Conservation (phyloP, 495 filamentous ascomycete genomes). For the Penicillium goetzii region DNA sequence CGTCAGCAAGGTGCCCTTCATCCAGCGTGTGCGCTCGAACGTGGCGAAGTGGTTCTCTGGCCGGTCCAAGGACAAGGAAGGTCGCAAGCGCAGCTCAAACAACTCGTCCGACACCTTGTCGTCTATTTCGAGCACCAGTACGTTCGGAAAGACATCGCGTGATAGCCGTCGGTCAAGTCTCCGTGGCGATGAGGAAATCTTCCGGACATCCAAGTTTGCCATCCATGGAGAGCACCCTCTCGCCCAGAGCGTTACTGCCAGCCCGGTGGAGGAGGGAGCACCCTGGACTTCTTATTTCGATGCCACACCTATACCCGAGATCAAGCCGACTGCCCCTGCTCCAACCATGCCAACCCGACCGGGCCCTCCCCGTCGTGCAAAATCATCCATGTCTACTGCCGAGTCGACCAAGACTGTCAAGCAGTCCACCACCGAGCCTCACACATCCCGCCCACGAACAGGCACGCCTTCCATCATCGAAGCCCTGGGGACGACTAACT, state of each 20-base stretch:
- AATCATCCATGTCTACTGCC: slow-evolving; percentile 63
- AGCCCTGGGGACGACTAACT: slow-evolving; percentile 48
- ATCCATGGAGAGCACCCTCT: slow-evolving; percentile 72
- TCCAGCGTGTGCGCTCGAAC: slow-evolving; percentile 66
- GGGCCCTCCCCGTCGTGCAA: slow-evolving; percentile 51
- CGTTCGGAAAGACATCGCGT: slow-evolving; percentile 40
- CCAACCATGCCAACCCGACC: slow-evolving; percentile 48
- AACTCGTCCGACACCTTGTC: slow-evolving; percentile 43
- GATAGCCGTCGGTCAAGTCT: slow-evolving; percentile 69
- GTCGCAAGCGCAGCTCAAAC: slow-evolving; percentile 49
- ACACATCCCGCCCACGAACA: slow-evolving; percentile 43
- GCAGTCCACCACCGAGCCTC: slow-evolving; percentile 38
- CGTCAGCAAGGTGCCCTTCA: slow-evolving; percentile 83
- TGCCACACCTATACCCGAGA: slow-evolving; percentile 25
- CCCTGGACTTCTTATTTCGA: slow-evolving; percentile 49
- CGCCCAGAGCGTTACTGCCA: slow-evolving; percentile 79
- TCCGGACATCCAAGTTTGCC: slow-evolving; percentile 43
- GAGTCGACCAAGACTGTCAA: slow-evolving; percentile 65
- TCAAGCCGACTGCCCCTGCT: slow-evolving; percentile 36
- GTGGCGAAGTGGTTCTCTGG: slow-evolving; percentile 64
- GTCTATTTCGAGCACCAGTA: slow-evolving; percentile 34
- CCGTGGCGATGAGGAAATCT: slow-evolving; percentile 65
- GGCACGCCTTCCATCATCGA: slow-evolving; percentile 53
- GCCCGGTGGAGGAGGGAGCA: slow-evolving; percentile 59
- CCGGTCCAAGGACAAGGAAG: slow-evolving; percentile 58